Evolutionary conservation across 805 yeast species (phyloP), one percentile per base, ranked within the genome.

Genomic region (Ogataea wickerhamii): DNA sequence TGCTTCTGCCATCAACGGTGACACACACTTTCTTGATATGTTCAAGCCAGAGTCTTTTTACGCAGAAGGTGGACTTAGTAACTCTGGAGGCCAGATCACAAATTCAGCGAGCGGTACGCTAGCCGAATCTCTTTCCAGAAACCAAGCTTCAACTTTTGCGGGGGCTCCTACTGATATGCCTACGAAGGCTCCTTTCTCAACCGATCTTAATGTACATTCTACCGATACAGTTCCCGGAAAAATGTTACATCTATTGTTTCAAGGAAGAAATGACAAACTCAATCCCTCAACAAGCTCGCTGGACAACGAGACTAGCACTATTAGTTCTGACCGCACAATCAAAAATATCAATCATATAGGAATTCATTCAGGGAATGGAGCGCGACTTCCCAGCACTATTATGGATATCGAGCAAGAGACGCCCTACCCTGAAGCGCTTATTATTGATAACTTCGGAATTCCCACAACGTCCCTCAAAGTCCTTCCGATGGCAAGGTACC

Each of bases 1-100:
- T 0, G 88, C 88, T 0, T 81, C 86, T 4, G 88, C 89, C 0
- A 60, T 76, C 34, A 74, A 74, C 41, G 80, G 80, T 34, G 82
- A 76, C 41, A 68, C 76, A 4, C 77, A 75, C 40, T 74, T 76
- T 43, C 60, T 78, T 16, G 84, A 79, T 35, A 66, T 77, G 51
- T 67, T 76, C 62, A 63, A 66, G 34, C 49, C 48, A 5, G 55
- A 50, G 14, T 32, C 47, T 7, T 16, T 48, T n/a, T 49, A 51
- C 28, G 31, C 45, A 18, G 18, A 43, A 18, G 44, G 38, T 12
- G 37, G 22, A 19, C 8, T 18, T 10, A 6, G 12, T n/a, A 24
- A 26, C 8, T 10, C 36, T 23, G 28, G 14, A 11, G n/a, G 17
- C 16, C 11, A 26, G 7, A 26, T 13, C 16, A 12, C 29, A 12